phyloP scores from a whole-genome alignment of 768 basidiomycete species.

The Lepiota venenata region DNA sequence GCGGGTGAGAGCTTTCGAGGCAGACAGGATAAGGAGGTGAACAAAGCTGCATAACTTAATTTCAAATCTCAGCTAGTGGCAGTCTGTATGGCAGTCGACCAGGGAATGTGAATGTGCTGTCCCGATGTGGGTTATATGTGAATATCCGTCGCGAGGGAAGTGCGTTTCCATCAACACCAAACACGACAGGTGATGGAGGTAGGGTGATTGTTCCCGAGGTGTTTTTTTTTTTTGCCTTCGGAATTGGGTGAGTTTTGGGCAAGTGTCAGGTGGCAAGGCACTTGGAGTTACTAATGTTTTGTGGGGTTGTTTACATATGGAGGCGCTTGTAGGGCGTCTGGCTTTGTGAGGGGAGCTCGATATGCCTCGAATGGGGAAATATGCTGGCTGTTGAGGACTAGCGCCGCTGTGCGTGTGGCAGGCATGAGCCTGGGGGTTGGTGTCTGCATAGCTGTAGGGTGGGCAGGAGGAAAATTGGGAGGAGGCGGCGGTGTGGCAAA shows the following conservation, averaged over 20 bases:
- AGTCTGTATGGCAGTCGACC: no score
- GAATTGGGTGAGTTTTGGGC: not conserved
- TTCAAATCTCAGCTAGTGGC: no score
- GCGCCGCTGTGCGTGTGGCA: no score
- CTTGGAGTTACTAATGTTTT: not conserved
- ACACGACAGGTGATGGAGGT: constrained; percentile 7
- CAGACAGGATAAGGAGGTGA: not conserved
- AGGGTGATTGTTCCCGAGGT: not conserved
- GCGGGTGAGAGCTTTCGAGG: not conserved
- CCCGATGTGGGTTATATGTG: not conserved
- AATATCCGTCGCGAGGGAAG: constrained; percentile 1
- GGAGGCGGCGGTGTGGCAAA: not conserved
- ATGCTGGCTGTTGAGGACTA: no score
- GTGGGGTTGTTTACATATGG: no score
- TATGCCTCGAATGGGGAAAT: no score
- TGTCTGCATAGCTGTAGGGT: no score
- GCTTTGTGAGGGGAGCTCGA: no score
- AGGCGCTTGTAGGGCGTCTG: no score
- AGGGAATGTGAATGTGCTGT: not conserved
- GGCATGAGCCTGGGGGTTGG: no score
- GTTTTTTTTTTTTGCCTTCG: not conserved
- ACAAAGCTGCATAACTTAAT: not conserved
- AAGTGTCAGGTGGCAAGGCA: constrained; percentile 6
- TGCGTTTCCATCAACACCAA: constrained; percentile 8
- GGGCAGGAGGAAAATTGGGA: not conserved